A percentile compares a stretch with the other conserved stretches of the same genome.
Conservation (phyloP, 2,329 filamentous ascomycete genomes). For the Aulographum hederae region DNA sequence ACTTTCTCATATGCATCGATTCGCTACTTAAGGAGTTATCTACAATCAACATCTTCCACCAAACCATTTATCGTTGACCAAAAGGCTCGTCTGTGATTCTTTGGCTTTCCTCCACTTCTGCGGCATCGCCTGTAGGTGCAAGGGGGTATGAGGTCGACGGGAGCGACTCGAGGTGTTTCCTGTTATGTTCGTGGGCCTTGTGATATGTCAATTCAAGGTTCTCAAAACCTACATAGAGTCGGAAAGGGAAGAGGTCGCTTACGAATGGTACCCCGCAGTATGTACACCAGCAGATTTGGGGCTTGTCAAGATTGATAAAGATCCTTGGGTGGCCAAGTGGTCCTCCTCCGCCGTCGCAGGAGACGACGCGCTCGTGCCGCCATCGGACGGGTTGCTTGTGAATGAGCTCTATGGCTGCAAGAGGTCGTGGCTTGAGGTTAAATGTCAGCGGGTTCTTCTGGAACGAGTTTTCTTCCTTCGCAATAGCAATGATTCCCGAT, state of each 20-base stretch:
- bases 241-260: slow-evolving; percentile 23
- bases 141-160: slow-evolving; percentile 71
- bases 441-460: too few species aligned
- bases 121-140: slow-evolving; percentile 37
- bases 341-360: slow-evolving; percentile 84
- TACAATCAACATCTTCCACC: too few species aligned
- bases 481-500: too few species aligned
- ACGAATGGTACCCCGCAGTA: slow-evolving; percentile 94
- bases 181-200: slow-evolving; percentile 80
- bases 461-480: too few species aligned
- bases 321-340: slow-evolving; percentile 78
- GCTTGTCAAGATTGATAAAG: slow-evolving; percentile 97
- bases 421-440: slow-evolving; percentile 74
- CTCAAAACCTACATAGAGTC: background rate
- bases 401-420: slow-evolving; percentile 84
- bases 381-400: slow-evolving; percentile 90
- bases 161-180: slow-evolving; percentile 65
- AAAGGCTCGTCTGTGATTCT: slow-evolving; percentile 38
- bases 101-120: slow-evolving; percentile 39
- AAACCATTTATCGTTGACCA: slow-evolving; percentile 43
- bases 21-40: too few species aligned
- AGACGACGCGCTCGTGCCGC: slow-evolving; percentile 65
- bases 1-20: too few species aligned
- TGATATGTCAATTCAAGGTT: background rate
- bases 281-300: slow-evolving; percentile 73